These are phyloP conservation scores for Schwanniomyces occidentalis DNA, from an alignment of 805 yeast genomes.

Conservation along the genomic window DNA sequence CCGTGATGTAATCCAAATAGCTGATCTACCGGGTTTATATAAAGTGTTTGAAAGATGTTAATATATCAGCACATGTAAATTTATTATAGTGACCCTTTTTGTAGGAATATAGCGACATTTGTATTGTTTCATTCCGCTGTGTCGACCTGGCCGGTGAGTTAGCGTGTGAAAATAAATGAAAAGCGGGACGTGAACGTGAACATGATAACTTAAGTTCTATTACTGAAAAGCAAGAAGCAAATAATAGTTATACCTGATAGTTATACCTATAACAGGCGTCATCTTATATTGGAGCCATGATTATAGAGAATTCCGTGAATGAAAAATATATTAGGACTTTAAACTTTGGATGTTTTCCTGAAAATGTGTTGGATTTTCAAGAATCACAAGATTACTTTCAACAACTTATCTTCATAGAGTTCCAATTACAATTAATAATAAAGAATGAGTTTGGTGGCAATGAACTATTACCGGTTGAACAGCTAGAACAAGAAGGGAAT, in stretches of 20 bases:
- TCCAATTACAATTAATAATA: constrained; percentile 34
- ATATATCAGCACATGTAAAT: too few species aligned
- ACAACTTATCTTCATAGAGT: constrained; percentile 37
- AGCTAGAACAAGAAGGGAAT: constrained; percentile 24
- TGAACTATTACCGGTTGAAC: constrained; percentile 22
- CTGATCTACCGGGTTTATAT: constrained; percentile 88
- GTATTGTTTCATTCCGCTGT: too few species aligned
- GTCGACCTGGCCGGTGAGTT: too few species aligned
- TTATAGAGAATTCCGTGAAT: constrained; percentile 21
- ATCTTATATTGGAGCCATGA: too few species aligned
- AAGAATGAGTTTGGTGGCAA: constrained; percentile 28
- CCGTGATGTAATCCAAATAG: constrained; percentile 73
- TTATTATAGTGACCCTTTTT: too few species aligned
- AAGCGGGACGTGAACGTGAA: too few species aligned
- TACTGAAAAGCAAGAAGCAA: too few species aligned
- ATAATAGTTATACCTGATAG: too few species aligned
- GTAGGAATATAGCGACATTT: too few species aligned
- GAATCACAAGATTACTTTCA: constrained; percentile 34
- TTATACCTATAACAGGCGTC: too few species aligned
- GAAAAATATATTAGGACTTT: constrained; percentile 27
- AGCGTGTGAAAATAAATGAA: too few species aligned
- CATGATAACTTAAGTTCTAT: too few species aligned
- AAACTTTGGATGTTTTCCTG: constrained; percentile 39
- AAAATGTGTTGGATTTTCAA: constrained; percentile 30
- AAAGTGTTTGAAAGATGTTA: constrained; percentile 90